phyloP scores from a whole-genome alignment of 148 eudicot species.

The Nyssa sinensis region DNA sequence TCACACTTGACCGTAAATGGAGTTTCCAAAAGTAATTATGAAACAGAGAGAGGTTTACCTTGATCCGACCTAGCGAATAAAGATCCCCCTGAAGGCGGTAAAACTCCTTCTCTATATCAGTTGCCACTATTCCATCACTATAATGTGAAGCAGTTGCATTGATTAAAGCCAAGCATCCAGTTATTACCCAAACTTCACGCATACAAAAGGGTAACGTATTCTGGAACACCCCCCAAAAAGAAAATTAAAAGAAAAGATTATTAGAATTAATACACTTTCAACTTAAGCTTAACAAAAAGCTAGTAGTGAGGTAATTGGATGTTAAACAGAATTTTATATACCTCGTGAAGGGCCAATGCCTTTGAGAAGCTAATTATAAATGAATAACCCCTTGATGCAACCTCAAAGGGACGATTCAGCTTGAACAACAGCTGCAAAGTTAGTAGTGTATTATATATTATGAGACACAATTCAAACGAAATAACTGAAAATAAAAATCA shows the following conservation, averaged over 20 bases:
- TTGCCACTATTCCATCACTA: conserved; percentile 60
- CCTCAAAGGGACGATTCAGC: conserved; percentile 91
- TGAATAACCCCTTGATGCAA: conserved; percentile 85
- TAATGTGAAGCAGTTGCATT: conserved; percentile 63
- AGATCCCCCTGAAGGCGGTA: conserved; percentile 90
- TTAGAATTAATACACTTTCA: conserved; percentile 1
- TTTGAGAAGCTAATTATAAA: conserved; percentile 86
- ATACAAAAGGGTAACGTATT: conserved; percentile 77
- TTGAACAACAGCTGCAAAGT: conserved; percentile 75
- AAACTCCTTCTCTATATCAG: conserved; percentile 88
- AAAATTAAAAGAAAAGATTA: conserved; percentile 18
- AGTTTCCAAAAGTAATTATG: not conserved
- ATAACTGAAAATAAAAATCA: not conserved
- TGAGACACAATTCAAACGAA: not conserved
- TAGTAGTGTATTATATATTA: conserved; percentile 21
- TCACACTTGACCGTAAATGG: not conserved
- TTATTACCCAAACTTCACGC: conserved; percentile 97
- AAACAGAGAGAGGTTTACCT: conserved; percentile 45
- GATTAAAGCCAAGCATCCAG: conserved; percentile 79
- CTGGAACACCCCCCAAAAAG: conserved; percentile 38
- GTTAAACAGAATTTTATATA: conserved; percentile 24
- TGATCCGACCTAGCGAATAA: conserved; percentile 75
- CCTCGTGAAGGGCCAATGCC: conserved; percentile 78
- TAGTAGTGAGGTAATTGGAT: not conserved
- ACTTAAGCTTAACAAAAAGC: conserved; percentile 5